A percentile compares a stretch with the other conserved stretches of the same genome.
These are phyloP conservation scores for Trichophyton schoenleinii DNA, from an alignment of 2,329 filamentous ascomycete genomes.

Conservation along the genomic window DNA sequence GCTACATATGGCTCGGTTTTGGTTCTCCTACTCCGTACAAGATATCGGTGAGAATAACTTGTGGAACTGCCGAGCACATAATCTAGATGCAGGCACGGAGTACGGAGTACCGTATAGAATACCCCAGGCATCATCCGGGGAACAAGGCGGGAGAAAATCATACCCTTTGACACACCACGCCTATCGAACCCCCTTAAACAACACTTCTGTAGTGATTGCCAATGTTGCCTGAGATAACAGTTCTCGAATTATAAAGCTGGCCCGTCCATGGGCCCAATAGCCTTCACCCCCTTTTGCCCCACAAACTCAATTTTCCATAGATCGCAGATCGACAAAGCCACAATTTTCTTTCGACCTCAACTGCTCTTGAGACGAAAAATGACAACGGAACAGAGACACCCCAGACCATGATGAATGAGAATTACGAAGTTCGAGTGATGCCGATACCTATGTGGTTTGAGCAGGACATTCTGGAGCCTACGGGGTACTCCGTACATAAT, in stretches of 20 bases:
- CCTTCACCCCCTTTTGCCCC: background rate
- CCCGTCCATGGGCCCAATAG: background rate
- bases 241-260: background rate
- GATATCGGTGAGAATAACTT: background rate
- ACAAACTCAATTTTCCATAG: slow-evolving; percentile 3
- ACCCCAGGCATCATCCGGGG: background rate
- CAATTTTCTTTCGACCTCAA: background rate
- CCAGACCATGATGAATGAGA: background rate
- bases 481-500: too few species aligned
- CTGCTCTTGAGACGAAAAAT: background rate
- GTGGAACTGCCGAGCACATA: background rate
- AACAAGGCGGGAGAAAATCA: background rate
- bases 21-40: background rate
- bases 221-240: background rate
- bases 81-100: background rate
- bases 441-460: background rate
- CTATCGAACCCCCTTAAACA: background rate
- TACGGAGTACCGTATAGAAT: too few species aligned
- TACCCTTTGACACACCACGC: background rate
- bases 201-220: background rate
- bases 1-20: background rate
- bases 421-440: background rate
- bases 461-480: background rate
- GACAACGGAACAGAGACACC: background rate
- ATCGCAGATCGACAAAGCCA: background rate